Evolutionary conservation across 31 red algal species (phyloP), one percentile per base, ranked within the genome.

Genomic region (Odonthalia washingtoniensis): DNA sequence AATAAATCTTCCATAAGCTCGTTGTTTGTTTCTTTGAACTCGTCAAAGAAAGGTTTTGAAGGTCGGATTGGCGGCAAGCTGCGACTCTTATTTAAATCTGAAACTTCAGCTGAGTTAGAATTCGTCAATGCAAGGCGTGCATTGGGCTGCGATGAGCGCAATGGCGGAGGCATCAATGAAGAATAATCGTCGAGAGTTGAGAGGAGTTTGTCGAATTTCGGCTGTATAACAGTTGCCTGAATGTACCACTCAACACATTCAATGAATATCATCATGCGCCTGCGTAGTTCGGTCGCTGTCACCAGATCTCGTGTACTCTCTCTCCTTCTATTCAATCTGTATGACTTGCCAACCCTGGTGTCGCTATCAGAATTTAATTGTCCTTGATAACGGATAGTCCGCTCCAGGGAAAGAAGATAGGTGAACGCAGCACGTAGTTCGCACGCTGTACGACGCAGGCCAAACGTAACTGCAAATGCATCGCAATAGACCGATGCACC

Each of bases 161-260:
- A n/a, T n/a, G n/a, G n/a, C n/a, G n/a, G n/a, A n/a, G n/a, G n/a
- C n/a, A n/a, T n/a, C n/a, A n/a, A n/a, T 57, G 49, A 21, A 14
- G 9, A 21, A 57, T 43, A 31, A 46, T 60, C 40, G 32, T 85
- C 82, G 9, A 87, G 66, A 18, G 43, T 33, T 38, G 5, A 2
- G 17, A 77, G 49, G 4, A 91, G 2, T 39, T 35, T 32, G 34
- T 75, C 45, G 80, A 91, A 72, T 43, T 70, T 74, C 21, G 89
- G 81, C 57, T 91, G 79, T 2, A 91, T n/a, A 3, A 91, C 89
- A 5, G 84, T 72, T 4, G 74, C 80, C 43, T 91, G 89, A 41
- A 86, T 18, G 60, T 91, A 91, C 89, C 89, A 85, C 45, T 91
- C 89, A 72, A 85, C 76, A 32, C 81, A 80, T 43, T 86, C 89